Evolutionary conservation across 2,329 filamentous ascomycete genomes (phyloP).

Genomic region (Fusarium circinatum): DNA sequence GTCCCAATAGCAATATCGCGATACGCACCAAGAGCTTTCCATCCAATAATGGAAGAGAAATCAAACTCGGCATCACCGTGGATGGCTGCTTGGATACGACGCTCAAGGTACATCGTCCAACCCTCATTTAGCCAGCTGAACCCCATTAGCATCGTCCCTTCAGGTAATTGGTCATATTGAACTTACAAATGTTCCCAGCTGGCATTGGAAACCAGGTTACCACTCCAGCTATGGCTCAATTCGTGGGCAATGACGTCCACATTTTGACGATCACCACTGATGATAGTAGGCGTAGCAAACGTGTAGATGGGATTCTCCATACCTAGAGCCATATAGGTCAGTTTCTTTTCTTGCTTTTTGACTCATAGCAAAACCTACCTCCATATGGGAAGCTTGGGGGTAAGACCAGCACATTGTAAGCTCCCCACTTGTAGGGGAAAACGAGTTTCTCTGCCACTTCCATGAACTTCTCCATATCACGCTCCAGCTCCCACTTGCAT

Average conservation of each 20-base stretch:
- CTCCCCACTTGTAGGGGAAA: slow-evolving; percentile 91
- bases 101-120: slow-evolving; percentile 95
- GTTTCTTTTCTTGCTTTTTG: neutral
- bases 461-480: slow-evolving; percentile 92
- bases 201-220: slow-evolving; percentile 82
- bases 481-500: slow-evolving; percentile 91
- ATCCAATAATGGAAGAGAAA: slow-evolving; percentile 95
- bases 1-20: neutral
- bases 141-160: slow-evolving; percentile 1
- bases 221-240: slow-evolving; percentile 83
- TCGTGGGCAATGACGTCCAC: slow-evolving; percentile 96
- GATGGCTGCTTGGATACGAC: slow-evolving; percentile 79
- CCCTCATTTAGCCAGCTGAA: slow-evolving; percentile 76
- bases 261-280: slow-evolving; percentile 90
- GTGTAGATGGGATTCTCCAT: slow-evolving; percentile 97
- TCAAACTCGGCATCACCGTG: slow-evolving; percentile 89
- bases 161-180: neutral
- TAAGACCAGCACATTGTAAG: slow-evolving; percentile 92
- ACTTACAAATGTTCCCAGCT: slow-evolving; percentile 83
- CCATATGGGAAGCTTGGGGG: slow-evolving; percentile 92
- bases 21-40: slow-evolving; percentile 78
- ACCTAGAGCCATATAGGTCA: slow-evolving; percentile 53
- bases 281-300: slow-evolving; percentile 93
- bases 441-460: slow-evolving; percentile 83
- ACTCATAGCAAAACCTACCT: slow-evolving; percentile 57